phyloP scores from a whole-genome alignment of 2,329 filamentous ascomycete species.

The Teratosphaeria gauchensis region DNA sequence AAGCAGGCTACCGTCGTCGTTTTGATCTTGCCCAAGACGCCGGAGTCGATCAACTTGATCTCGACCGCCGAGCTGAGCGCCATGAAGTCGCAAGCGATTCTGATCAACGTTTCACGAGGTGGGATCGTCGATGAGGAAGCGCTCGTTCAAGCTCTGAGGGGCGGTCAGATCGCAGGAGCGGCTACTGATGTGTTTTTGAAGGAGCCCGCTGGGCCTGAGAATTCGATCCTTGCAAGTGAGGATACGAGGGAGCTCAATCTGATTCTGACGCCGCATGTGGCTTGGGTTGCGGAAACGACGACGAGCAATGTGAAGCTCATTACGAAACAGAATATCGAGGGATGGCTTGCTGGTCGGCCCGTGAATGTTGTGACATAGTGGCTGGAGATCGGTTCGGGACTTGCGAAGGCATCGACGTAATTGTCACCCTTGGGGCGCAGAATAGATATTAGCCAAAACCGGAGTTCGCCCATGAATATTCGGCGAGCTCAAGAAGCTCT shows the following conservation, averaged over 20 bases:
- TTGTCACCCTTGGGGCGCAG: no score
- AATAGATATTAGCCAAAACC: no score
- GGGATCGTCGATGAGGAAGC: constrained; percentile 42
- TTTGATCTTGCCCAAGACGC: not conserved
- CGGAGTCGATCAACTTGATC: not conserved
- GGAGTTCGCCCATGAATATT: no score
- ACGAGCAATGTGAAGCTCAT: constrained; percentile 36
- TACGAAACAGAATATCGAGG: constrained; percentile 40
- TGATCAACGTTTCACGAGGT: constrained; percentile 42
- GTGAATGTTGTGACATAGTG: constrained; percentile 26
- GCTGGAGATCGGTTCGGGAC: no score
- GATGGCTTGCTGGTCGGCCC: constrained; percentile 31
- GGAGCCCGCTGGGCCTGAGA: constrained; percentile 37
- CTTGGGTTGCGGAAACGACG: constrained; percentile 42
- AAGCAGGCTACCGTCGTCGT: constrained; percentile 24
- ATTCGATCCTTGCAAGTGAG: constrained; percentile 30
- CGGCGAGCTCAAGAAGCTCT: no score
- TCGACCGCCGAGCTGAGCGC: constrained; percentile 29
- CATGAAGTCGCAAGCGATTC: constrained; percentile 36
- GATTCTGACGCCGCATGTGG: constrained; percentile 44
- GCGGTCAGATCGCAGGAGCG: constrained; percentile 38
- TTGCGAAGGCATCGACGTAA: no score
- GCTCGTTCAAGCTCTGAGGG: constrained; percentile 35
- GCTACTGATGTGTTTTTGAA: constrained; percentile 41
- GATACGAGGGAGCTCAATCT: constrained; percentile 42